A percentile compares a stretch with the other conserved stretches of the same genome.
These are phyloP conservation scores for Sicyos edulis DNA, from an alignment of 306 rosid genomes.

Conservation along the genomic window DNA sequence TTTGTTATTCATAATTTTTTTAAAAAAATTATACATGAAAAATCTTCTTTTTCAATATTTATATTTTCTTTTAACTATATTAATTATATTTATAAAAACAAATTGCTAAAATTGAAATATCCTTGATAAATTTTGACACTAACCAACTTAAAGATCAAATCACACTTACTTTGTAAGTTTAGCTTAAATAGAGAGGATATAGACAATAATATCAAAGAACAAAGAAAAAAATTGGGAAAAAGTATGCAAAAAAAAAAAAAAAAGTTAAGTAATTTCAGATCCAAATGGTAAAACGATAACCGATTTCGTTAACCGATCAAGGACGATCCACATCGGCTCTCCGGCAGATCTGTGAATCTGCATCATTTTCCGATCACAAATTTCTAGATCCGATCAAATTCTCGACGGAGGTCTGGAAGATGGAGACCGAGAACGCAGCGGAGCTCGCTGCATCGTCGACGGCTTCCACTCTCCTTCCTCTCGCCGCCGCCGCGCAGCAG, in stretches of 20 bases:
- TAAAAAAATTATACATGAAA: too few relatives aligned
- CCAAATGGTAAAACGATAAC: conserved; percentile 16
- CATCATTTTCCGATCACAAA: conserved; percentile 12
- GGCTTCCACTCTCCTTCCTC: conserved; percentile 48
- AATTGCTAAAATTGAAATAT: too few relatives aligned
- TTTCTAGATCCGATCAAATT: conserved; percentile 18
- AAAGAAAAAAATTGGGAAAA: not conserved
- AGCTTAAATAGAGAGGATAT: not conserved
- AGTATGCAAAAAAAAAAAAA: not conserved
- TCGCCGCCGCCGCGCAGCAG: conserved; percentile 79
- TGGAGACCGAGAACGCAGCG: conserved; percentile 50
- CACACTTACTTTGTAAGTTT: not conserved
- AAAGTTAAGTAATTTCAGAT: conserved; percentile 16
- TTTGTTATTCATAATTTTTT: too few relatives aligned
- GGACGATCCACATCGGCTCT: conserved; percentile 21
- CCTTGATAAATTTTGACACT: too few relatives aligned
- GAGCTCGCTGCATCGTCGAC: conserved; percentile 37
- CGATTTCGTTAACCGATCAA: not conserved
- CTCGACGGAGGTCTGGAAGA: conserved; percentile 26
- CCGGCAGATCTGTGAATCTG: conserved; percentile 29
- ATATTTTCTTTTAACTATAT: too few relatives aligned
- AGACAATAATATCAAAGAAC: not conserved
- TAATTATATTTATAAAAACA: too few relatives aligned
- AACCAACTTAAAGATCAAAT: not conserved
- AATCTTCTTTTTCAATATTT: too few relatives aligned